A percentile compares a stretch with the other conserved stretches of the same genome.
Conservation (phyloP, 2,329 filamentous ascomycete genomes). For the Penicillium psychrosexuale region DNA sequence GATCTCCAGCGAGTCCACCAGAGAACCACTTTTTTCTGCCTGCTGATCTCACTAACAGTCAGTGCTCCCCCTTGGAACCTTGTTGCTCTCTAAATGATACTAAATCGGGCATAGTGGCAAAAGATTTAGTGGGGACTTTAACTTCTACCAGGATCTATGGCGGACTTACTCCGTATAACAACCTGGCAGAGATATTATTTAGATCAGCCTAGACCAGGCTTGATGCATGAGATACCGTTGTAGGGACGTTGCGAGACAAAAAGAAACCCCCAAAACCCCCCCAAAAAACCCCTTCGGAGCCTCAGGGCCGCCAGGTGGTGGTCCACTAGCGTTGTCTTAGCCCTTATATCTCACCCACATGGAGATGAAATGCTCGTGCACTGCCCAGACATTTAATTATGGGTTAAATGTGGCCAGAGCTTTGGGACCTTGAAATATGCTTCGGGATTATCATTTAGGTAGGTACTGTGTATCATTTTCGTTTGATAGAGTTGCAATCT, state of each 20-base stretch:
- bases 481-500: neutral
- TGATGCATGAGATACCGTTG: neutral
- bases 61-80: neutral
- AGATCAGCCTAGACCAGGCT: neutral
- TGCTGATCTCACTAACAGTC: neutral
- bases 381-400: neutral
- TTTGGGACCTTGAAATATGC: neutral
- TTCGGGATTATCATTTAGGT: neutral
- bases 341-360: conserved; percentile 19
- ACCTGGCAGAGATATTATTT: conserved; percentile 20
- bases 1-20: neutral
- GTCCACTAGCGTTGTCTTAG: conserved; percentile 9
- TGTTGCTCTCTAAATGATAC: conserved; percentile 6
- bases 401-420: neutral
- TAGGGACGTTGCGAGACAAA: neutral
- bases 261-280: no score
- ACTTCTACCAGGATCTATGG: conserved; percentile 12
- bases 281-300: neutral
- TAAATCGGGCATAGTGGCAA: conserved; percentile 7
- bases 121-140: conserved; percentile 9
- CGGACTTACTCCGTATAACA: neutral
- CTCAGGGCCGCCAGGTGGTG: neutral
- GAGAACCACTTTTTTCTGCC: neutral
- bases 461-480: neutral
- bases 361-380: conserved; percentile 8